phyloP scores from a whole-genome alignment of 345 rosid genomes.

The Cochlearia excelsa region DNA sequence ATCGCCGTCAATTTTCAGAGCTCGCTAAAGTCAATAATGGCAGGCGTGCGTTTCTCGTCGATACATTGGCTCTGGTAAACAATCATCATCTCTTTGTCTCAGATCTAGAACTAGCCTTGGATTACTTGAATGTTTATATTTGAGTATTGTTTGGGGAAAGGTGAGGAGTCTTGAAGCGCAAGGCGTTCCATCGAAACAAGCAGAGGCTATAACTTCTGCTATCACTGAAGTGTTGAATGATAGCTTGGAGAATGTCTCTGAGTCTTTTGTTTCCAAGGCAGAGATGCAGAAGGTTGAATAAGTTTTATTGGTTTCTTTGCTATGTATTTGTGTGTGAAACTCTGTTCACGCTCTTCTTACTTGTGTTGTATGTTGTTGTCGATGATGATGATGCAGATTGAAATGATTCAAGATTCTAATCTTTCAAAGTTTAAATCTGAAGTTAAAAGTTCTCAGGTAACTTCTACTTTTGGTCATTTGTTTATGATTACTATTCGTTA shows the following conservation, averaged over 20 bases:
- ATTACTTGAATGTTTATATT: too few relatives aligned
- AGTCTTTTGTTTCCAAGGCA: slow-evolving; percentile 70
- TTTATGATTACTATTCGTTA: not conserved
- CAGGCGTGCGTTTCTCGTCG: slow-evolving; percentile 85
- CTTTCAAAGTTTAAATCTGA: slow-evolving; percentile 81
- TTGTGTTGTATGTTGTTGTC: not conserved
- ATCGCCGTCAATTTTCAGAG: slow-evolving; percentile 46
- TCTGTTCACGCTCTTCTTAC: not conserved
- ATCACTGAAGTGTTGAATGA: slow-evolving; percentile 84
- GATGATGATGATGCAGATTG: slow-evolving; percentile 43
- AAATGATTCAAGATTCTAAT: slow-evolving; percentile 75
- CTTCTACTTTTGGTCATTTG: not conserved
- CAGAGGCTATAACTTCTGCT: slow-evolving; percentile 85
- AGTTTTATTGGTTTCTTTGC: not conserved
- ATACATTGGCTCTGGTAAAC: slow-evolving; percentile 86
- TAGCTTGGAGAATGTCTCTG: slow-evolving; percentile 84
- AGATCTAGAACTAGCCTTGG: slow-evolving; percentile 3
- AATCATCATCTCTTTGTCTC: not conserved
- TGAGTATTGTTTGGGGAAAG: slow-evolving; percentile 28
- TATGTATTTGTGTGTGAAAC: not conserved
- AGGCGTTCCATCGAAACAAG: slow-evolving; percentile 89
- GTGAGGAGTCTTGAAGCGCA: slow-evolving; percentile 86
- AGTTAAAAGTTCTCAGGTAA: slow-evolving; percentile 84
- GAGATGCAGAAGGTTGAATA: slow-evolving; percentile 81
- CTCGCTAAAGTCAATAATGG: slow-evolving; percentile 51